Conservation (phyloP, 2,329 filamentous ascomycete genomes). For the Xylaria digitata region DNA sequence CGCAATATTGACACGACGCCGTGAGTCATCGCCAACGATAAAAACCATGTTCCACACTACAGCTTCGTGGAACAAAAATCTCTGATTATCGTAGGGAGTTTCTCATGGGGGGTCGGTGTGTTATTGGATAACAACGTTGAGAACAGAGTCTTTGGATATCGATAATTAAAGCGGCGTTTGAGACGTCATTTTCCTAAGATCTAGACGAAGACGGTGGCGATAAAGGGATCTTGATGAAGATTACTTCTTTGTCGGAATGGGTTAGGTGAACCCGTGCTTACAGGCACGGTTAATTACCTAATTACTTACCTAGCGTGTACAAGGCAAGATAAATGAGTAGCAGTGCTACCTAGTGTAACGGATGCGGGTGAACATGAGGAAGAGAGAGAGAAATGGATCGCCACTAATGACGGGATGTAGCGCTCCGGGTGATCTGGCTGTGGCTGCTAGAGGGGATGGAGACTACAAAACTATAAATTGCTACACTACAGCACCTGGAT, state of each 20-base stretch:
- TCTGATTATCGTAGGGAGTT: not conserved
- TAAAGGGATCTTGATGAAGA: too few species aligned
- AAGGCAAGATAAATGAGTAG: too few species aligned
- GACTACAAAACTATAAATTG: too few species aligned
- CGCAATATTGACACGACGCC: constrained; percentile 17
- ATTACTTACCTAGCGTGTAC: too few species aligned
- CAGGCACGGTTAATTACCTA: too few species aligned
- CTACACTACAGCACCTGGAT: not conserved
- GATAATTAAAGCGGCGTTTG: not conserved
- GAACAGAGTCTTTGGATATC: not conserved
- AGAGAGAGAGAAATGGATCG: constrained; percentile 7
- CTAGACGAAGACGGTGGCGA: not conserved
- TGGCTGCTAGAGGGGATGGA: not conserved
- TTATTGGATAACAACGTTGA: not conserved
- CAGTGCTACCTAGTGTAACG: too few species aligned
- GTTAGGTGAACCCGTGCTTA: not conserved
- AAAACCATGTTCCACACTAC: constrained; percentile 2
- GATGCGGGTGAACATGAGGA: not conserved
- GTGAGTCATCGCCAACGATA: constrained; percentile 33
- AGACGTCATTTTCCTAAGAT: not conserved
- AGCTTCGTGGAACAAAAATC: not conserved
- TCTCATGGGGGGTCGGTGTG: not conserved
- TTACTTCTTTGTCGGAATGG: not conserved
- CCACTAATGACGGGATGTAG: constrained; percentile 35
- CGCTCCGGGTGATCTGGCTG: constrained; percentile 31